Percentiles rank a stretch among this genome's conserved stretches.
phyloP scores from a whole-genome alignment of 768 basidiomycete genomes.

The Daedalea quercina region DNA sequence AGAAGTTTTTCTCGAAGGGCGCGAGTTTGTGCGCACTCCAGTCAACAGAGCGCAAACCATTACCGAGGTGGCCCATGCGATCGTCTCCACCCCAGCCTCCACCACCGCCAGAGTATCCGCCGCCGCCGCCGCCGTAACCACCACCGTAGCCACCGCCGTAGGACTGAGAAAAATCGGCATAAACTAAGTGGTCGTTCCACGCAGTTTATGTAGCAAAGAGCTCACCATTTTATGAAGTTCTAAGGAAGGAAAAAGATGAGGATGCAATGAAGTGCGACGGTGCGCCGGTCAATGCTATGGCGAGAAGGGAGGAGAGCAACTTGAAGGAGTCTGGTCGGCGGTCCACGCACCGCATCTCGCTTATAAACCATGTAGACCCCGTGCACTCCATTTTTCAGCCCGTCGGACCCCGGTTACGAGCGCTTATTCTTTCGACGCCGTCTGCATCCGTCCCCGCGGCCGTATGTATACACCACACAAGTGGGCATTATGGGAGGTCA shows the following conservation, averaged over 20 bases:
- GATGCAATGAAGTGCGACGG: slow-evolving; percentile 2
- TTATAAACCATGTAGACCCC: neutral
- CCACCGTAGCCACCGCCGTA: slow-evolving; percentile 22
- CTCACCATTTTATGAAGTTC: slow-evolving; percentile 18
- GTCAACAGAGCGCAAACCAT: slow-evolving; percentile 76
- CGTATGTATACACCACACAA: too few relatives aligned
- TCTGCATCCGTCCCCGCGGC: too few relatives aligned
- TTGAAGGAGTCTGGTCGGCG: neutral
- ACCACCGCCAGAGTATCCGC: slow-evolving; percentile 37
- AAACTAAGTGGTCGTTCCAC: too few relatives aligned
- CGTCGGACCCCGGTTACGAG: neutral
- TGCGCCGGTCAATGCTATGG: slow-evolving; percentile 1
- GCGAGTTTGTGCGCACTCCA: slow-evolving; percentile 71
- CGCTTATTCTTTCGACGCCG: too few relatives aligned
- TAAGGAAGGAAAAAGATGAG: slow-evolving; percentile 1
- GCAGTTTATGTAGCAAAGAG: neutral
- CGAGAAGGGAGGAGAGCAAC: slow-evolving; percentile 4
- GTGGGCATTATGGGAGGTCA: too few relatives aligned
- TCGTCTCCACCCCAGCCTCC: slow-evolving; percentile 55
- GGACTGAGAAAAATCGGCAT: neutral
- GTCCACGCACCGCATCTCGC: neutral
- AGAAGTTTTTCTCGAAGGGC: slow-evolving; percentile 98
- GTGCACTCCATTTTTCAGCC: neutral
- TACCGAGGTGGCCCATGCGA: slow-evolving; percentile 77
- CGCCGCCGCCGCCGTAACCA: slow-evolving; percentile 29